phyloP scores from a whole-genome alignment of 2,329 filamentous ascomycete species.

The Pseudogymnoascus sp. region DNA sequence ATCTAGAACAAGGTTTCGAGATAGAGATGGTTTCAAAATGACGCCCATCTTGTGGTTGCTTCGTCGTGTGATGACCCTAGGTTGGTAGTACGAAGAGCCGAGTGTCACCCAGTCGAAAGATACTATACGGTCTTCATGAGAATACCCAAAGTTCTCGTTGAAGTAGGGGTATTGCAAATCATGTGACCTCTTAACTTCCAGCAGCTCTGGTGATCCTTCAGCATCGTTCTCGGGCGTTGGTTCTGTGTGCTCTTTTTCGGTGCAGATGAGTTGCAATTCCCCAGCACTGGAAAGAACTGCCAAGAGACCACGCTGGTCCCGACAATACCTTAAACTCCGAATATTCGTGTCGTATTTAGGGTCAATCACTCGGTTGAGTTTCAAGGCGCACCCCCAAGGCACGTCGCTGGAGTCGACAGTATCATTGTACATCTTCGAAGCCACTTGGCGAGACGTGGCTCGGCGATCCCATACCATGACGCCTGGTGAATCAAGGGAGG shows the following conservation, averaged over 20 bases:
- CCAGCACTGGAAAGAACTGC: conserved; percentile 55
- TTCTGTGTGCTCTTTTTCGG: conserved; percentile 44
- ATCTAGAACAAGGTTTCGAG: conserved; percentile 50
- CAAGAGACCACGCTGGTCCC: conserved; percentile 52
- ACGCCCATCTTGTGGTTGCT: conserved; percentile 55
- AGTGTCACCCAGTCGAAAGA: conserved; percentile 62
- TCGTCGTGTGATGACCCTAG: conserved; percentile 50
- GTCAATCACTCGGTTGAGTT: conserved; percentile 49
- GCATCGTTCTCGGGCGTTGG: conserved; percentile 36
- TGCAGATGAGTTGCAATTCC: conserved; percentile 54
- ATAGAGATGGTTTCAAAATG: conserved; percentile 50
- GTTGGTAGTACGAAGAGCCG: conserved; percentile 44
- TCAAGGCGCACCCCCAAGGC: conserved; percentile 54
- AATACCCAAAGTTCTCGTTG: conserved; percentile 40
- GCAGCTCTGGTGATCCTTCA: conserved; percentile 47
- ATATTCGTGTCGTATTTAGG: conserved; percentile 48
- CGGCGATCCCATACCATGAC: conserved; percentile 74
- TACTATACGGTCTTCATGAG: conserved; percentile 46
- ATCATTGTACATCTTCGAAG: conserved; percentile 46
- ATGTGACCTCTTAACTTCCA: conserved; percentile 51
- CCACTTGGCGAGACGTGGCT: conserved; percentile 43
- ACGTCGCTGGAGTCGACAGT: conserved; percentile 53
- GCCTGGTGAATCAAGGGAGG: conserved; percentile 64
- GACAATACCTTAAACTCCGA: conserved; percentile 53
- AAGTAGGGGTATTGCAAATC: conserved; percentile 54